These are phyloP conservation scores for Pseudopithomyces maydicus DNA, from an alignment of 2,329 filamentous ascomycete species.

Conservation along the genomic window DNA sequence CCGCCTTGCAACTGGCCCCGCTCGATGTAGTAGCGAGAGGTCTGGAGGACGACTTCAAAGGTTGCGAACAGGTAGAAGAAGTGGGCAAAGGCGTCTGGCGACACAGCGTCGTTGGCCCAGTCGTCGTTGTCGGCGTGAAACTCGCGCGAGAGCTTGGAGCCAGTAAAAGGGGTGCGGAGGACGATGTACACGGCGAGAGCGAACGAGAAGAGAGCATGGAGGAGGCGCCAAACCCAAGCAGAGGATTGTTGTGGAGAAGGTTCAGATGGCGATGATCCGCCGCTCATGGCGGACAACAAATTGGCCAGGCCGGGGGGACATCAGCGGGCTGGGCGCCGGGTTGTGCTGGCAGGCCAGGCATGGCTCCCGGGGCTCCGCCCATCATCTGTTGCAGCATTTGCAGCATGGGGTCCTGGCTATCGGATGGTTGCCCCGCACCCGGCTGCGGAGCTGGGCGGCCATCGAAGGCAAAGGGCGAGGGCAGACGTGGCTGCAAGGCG, in stretches of 20 bases:
- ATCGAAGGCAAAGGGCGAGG: conserved; percentile 41
- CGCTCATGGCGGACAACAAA: conserved; percentile 53
- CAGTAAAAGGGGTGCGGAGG: conserved; percentile 70
- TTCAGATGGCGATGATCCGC: conserved; percentile 40
- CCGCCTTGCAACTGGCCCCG: conserved; percentile 61
- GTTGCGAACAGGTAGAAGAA: conserved; percentile 85
- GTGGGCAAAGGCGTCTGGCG: conserved; percentile 52
- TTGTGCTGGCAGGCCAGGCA: conserved; percentile 37
- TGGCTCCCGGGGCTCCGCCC: conserved; percentile 48
- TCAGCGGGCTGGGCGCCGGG: conserved; percentile 33
- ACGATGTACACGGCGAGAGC: conserved; percentile 73
- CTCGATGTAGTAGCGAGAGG: conserved; percentile 72
- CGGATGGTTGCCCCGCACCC: conserved; percentile 25
- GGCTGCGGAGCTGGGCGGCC: conserved; percentile 26
- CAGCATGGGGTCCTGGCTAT: conserved; percentile 66
- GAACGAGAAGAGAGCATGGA: conserved; percentile 75
- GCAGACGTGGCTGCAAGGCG: conserved; percentile 49
- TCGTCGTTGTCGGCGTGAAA: conserved; percentile 27
- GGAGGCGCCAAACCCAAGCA: conserved; percentile 69
- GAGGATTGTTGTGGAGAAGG: conserved; percentile 49
- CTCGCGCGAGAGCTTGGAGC: conserved; percentile 61
- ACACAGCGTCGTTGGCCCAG: conserved; percentile 37
- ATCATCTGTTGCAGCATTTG: conserved; percentile 79
- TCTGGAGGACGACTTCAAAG: conserved; percentile 73
- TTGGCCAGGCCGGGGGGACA: conserved; percentile 50